Conservation (phyloP, 495 filamentous ascomycete species). For the Podospora pseudoanserina region DNA sequence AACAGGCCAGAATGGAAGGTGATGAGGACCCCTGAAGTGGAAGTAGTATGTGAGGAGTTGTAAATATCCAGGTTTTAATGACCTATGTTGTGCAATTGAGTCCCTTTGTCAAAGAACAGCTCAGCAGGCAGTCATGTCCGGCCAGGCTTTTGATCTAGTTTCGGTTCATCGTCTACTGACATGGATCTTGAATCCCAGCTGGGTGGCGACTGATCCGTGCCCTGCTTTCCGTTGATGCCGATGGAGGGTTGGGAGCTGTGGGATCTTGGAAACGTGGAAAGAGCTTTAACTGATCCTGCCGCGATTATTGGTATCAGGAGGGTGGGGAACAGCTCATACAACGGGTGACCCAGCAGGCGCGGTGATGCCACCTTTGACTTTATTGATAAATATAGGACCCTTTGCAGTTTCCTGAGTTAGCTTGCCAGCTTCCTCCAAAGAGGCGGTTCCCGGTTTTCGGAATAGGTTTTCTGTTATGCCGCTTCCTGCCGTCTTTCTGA, state of each 20-base stretch:
- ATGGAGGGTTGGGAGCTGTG: too few relatives aligned
- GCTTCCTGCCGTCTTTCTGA: background rate
- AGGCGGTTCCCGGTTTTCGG: background rate
- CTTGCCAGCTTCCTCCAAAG: too few relatives aligned
- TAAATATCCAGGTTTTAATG: background rate
- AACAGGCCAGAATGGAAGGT: conserved; percentile 42
- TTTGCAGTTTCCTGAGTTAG: background rate
- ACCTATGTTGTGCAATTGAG: background rate
- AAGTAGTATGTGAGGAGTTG: background rate
- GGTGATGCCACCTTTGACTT: background rate
- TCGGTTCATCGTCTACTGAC: background rate
- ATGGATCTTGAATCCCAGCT: background rate
- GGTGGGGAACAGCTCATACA: background rate
- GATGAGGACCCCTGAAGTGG: conserved; percentile 40
- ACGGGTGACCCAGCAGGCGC: background rate
- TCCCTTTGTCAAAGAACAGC: background rate
- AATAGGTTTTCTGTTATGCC: background rate
- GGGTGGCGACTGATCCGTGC: background rate
- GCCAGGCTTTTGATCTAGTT: background rate
- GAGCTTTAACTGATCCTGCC: background rate
- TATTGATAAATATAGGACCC: background rate
- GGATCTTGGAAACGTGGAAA: background rate
- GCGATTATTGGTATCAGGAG: background rate
- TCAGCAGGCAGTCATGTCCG: background rate
- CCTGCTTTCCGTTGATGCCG: background rate